Conservation (phyloP, 73 alveolate species). For the Stentor roeselii region DNA sequence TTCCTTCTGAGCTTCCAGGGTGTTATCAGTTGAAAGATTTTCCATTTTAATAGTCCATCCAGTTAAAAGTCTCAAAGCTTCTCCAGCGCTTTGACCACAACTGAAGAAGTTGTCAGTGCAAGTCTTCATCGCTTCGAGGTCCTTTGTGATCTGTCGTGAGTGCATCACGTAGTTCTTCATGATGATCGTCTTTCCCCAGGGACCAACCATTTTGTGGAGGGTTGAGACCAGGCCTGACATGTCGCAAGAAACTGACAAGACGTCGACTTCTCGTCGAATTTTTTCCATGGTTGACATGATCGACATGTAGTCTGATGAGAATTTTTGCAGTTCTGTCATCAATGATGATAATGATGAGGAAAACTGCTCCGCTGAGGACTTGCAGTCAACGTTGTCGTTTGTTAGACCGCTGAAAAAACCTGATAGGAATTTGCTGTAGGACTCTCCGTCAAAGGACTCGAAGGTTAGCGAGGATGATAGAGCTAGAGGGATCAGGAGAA, state of each 20-base stretch:
- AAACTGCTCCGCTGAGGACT: no score
- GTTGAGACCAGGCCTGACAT: background rate
- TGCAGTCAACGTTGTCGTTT: background rate
- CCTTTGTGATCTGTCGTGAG: background rate
- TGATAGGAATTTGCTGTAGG: background rate
- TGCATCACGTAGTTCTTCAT: background rate
- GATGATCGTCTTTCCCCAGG: background rate
- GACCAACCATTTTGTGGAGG: background rate
- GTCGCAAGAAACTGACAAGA: background rate
- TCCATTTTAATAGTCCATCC: background rate
- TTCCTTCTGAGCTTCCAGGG: background rate
- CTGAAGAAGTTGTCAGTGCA: background rate
- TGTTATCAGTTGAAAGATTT: background rate
- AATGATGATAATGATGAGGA: no score
- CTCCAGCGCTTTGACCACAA: background rate
- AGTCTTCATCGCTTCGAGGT: background rate
- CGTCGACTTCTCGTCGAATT: background rate
- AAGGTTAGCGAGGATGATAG: background rate
- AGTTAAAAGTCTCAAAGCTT: background rate
- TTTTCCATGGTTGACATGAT: background rate
- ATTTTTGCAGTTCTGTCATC: no score
- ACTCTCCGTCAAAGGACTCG: background rate
- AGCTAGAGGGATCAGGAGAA: background rate
- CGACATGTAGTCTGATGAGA: no score
- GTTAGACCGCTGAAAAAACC: background rate